These are phyloP conservation scores for Lenwebbia sp. DNA, from an alignment of 345 rosid genomes.

Conservation along the genomic window DNA sequence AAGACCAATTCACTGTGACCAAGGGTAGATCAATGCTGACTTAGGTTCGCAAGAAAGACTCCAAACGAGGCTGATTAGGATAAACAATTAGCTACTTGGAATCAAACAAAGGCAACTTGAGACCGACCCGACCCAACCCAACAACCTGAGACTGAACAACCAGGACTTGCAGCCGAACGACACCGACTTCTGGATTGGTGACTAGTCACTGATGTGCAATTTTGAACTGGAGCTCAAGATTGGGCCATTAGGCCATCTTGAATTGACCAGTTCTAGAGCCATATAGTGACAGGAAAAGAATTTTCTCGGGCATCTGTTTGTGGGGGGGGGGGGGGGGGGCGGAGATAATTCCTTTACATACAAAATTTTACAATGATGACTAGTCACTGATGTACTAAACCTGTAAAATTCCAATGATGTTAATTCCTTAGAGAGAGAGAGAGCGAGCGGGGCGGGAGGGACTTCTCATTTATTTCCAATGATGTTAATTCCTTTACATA, in stretches of 20 bases:
- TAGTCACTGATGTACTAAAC: no score
- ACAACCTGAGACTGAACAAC: neutral
- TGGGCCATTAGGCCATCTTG: neutral
- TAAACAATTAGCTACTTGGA: neutral
- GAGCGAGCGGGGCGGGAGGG: neutral
- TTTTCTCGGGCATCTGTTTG: no score
- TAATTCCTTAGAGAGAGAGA: neutral
- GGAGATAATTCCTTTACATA: no score
- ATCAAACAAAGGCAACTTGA: neutral
- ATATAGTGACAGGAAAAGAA: no score
- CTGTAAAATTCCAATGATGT: no score
- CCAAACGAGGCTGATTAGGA: neutral
- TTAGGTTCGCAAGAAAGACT: neutral
- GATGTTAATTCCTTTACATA: neutral
- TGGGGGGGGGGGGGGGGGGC: no score
- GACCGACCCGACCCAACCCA: neutral
- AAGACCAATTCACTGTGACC: neutral
- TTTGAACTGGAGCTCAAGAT: neutral
- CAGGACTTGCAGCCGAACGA: neutral
- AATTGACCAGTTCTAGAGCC: neutral
- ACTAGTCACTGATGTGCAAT: neutral
- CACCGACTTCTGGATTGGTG: neutral
- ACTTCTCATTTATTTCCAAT: neutral
- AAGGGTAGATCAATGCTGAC: neutral
- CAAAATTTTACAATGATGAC: no score